A percentile compares a stretch with the other conserved stretches of the same genome.
phyloP scores from a whole-genome alignment of 192 early-diverging fungal species.

The Spizellomyces punctatus region DNA sequence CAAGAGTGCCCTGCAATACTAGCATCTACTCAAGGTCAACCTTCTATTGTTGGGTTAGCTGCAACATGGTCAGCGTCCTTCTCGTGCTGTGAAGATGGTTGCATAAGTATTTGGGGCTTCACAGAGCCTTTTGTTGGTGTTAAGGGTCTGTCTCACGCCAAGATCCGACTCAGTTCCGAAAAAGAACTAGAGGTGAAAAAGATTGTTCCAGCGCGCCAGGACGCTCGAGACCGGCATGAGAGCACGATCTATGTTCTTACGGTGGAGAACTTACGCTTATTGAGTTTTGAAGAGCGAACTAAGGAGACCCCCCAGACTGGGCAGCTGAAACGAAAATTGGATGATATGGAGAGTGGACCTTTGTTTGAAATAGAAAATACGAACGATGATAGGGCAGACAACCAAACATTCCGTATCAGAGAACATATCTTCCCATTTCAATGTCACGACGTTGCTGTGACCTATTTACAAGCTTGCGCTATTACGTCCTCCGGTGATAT shows the following conservation, averaged over 20 bases:
- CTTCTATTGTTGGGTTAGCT: constrained; percentile 7
- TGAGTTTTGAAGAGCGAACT: not conserved
- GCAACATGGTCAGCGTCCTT: constrained; percentile 22
- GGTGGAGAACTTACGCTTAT: not conserved
- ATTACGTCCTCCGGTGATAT: constrained; percentile 1
- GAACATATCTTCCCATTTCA: not conserved
- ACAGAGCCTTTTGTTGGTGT: constrained; percentile 7
- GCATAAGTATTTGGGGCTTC: constrained; percentile 8
- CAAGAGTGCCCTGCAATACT: not conserved
- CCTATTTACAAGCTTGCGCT: constrained; percentile 1
- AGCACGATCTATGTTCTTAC: not conserved
- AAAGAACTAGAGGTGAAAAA: not conserved
- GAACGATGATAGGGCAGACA: not conserved
- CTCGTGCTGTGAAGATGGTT: no score
- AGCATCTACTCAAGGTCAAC: not conserved
- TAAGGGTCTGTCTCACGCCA: not conserved
- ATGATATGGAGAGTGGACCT: not conserved
- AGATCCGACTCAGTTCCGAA: not conserved
- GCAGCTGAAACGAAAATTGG: not conserved
- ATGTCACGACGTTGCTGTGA: constrained; percentile 11
- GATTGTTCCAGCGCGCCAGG: not conserved
- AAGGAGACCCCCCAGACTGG: not conserved
- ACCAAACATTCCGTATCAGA: not conserved
- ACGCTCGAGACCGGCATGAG: not conserved
- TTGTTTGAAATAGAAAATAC: not conserved